Percentiles rank a stretch among this genome's conserved stretches.
phyloP scores from a whole-genome alignment of 306 rosid species.

The Quercus wislizeni region DNA sequence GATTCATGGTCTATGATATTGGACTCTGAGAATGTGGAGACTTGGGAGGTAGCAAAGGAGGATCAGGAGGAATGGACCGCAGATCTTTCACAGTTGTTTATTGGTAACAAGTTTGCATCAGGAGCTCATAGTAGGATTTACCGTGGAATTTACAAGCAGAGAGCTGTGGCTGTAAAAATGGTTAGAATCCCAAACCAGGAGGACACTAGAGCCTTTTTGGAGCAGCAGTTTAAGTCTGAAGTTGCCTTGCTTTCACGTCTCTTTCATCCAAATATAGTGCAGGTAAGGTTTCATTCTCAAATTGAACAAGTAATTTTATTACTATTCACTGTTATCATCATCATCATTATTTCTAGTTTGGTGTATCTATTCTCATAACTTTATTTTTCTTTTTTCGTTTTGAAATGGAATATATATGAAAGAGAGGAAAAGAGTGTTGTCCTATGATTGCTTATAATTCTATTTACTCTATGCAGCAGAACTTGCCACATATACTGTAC shows the following conservation, averaged over 20 bases:
- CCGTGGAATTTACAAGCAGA: constrained; percentile 95
- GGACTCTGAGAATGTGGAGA: constrained; percentile 92
- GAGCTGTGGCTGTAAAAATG: constrained; percentile 99
- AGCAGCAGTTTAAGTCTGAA: constrained; percentile 90
- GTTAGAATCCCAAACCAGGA: constrained; percentile 83
- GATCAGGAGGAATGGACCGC: constrained; percentile 97
- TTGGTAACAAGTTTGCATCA: constrained; percentile 92
- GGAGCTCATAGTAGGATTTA: constrained; percentile 94
- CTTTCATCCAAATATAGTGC: constrained; percentile 91
- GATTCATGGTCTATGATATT: constrained; percentile 99
- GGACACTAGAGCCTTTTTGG: constrained; percentile 68
- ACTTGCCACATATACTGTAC: neutral
- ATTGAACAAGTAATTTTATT: neutral
- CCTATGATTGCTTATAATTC: neutral
- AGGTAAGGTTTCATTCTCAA: constrained; percentile 40
- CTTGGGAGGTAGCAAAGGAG: constrained; percentile 87
- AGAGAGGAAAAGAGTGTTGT: neutral
- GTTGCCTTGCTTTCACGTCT: constrained; percentile 92
- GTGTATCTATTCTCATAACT: neutral
- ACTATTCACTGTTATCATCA: neutral
- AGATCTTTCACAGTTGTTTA: constrained; percentile 89
- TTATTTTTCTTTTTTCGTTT: neutral
- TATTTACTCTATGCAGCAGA: neutral
- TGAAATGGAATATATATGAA: neutral
- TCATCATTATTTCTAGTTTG: neutral